phyloP scores from a whole-genome alignment of 2,329 filamentous ascomycete species.

The Aspergillus carbonarius region DNA sequence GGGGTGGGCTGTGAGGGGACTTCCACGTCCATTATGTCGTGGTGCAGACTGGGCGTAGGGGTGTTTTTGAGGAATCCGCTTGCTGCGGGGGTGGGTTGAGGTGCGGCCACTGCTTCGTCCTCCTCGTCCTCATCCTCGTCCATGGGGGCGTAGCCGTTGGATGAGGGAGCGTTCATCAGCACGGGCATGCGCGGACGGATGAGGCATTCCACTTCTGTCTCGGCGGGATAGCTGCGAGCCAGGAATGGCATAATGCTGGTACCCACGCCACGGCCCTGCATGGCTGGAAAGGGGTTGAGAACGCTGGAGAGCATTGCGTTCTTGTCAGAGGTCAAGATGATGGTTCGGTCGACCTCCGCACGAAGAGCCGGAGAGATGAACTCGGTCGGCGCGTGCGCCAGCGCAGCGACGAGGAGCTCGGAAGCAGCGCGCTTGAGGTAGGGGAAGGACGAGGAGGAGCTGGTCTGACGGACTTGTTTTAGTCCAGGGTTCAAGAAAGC shows the following conservation, averaged over 20 bases:
- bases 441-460: slow-evolving; percentile 22
- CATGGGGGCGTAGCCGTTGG: slow-evolving; percentile 27
- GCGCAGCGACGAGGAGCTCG: slow-evolving; percentile 60
- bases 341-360: slow-evolving; percentile 75
- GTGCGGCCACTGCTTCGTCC: slow-evolving; percentile 13
- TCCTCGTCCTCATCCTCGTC: slow-evolving; percentile 34
- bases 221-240: slow-evolving; percentile 61
- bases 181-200: slow-evolving; percentile 55
- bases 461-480: slow-evolving; percentile 25
- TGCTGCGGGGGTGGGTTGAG: slow-evolving; percentile 16
- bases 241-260: slow-evolving; percentile 80
- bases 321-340: slow-evolving; percentile 68
- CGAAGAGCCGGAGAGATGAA: slow-evolving; percentile 70
- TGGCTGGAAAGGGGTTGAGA: slow-evolving; percentile 69
- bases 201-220: slow-evolving; percentile 70
- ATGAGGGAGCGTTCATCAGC: slow-evolving; percentile 29
- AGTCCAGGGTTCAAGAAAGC: slow-evolving; percentile 61
- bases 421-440: slow-evolving; percentile 59
- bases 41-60: slow-evolving; percentile 13
- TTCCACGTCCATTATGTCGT: slow-evolving; percentile 15
- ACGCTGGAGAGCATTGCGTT: slow-evolving; percentile 78
- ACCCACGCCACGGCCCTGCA: slow-evolving; percentile 61
- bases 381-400: slow-evolving; percentile 64
- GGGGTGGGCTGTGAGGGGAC: slow-evolving; percentile 6
- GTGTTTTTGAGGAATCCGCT: slow-evolving; percentile 28